Evolutionary conservation across 75 land plant genomes (phyloP).

Genomic region (Pinus tabuliformis): DNA sequence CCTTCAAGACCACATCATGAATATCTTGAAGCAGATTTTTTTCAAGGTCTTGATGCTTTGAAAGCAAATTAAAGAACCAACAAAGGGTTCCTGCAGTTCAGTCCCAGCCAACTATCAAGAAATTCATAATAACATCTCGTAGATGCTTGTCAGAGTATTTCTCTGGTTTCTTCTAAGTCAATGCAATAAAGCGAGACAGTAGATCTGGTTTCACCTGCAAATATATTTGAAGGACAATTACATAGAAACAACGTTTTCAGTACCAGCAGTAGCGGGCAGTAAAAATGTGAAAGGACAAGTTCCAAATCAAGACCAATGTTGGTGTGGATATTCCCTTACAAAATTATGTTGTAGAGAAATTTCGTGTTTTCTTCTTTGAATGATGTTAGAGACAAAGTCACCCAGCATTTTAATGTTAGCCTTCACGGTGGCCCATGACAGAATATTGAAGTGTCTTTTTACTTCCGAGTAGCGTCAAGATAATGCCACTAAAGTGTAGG

Average conservation of each 20-base stretch:
- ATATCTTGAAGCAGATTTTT: conserved; percentile 30
- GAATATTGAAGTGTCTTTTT: conserved; percentile 46
- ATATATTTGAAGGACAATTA: not conserved
- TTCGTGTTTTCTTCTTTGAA: conserved; percentile 23
- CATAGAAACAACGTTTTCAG: not conserved
- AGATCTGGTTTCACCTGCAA: conserved; percentile 43
- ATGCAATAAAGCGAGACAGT: conserved; percentile 57
- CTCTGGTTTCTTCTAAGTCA: conserved; percentile 35
- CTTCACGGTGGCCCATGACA: conserved; percentile 45
- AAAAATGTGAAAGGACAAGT: not conserved
- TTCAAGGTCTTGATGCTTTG: conserved; percentile 54
- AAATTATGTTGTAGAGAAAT: not conserved
- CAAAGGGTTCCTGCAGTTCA: conserved; percentile 70
- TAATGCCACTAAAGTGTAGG: conserved; percentile 24
- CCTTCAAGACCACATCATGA: conserved; percentile 7
- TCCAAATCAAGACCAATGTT: not conserved
- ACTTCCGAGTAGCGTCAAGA: conserved; percentile 52
- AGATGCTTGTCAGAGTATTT: conserved; percentile 27
- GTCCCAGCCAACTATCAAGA: conserved; percentile 79
- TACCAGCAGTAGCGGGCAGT: not conserved
- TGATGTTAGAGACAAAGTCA: conserved; percentile 46
- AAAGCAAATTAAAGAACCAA: conserved; percentile 77
- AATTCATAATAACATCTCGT: conserved; percentile 65
- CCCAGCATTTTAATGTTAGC: conserved; percentile 31
- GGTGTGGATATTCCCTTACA: conserved; percentile 5